Evolutionary conservation across 1,139 yeast genomes (phyloP), one percentile per base, ranked within the genome.

Genomic region (Taphrina communis): DNA sequence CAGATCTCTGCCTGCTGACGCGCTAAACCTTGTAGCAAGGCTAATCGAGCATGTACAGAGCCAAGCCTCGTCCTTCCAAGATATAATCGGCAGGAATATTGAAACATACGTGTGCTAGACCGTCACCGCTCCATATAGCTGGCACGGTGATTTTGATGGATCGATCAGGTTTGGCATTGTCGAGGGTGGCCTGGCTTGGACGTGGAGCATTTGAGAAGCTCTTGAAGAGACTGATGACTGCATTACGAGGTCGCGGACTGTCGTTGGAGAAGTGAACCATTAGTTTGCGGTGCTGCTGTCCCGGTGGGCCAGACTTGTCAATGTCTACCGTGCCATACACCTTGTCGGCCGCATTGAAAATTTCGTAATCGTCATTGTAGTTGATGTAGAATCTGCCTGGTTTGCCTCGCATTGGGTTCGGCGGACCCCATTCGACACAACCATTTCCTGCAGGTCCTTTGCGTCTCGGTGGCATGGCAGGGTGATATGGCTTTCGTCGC

Each of bases 341-440:
- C 19, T 44, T 44, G 48, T 44, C 48, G n/a, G 19, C 19, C 19
- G n/a, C 8, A n/a, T 12, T 12, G 19, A 44, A 44, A 12, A 44
- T 12, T n/a, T 44, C 48, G 8, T 44, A 14, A n/a, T 44, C 48
- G 48, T 44, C 19, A n/a, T 44, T n/a, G 48, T 44, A 44, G n/a
- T 44, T 44, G n/a, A 44, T 44, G n/a, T n/a, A 44, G 19, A 14
- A 12, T 44, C 48, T 12, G n/a, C 8, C 8, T 14, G 48, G 19
- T n/a, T 44, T 44, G 8, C 48, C 19, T 44, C 8, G 48, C 19
- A n/a, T 12, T 6, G 48, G 19, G 2, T 14, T 7, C 19, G 48
- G 48, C 48, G 48, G 48, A 2, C 48, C n/a, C 48, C 48, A 44
- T 14, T 44, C 48, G n/a, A 44, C 48, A 44, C 48, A 44, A 3